Base-by-base conservation (phyloP, 768 basidiomycete genomes). In the Leucogyrophana mollusca region DNA sequence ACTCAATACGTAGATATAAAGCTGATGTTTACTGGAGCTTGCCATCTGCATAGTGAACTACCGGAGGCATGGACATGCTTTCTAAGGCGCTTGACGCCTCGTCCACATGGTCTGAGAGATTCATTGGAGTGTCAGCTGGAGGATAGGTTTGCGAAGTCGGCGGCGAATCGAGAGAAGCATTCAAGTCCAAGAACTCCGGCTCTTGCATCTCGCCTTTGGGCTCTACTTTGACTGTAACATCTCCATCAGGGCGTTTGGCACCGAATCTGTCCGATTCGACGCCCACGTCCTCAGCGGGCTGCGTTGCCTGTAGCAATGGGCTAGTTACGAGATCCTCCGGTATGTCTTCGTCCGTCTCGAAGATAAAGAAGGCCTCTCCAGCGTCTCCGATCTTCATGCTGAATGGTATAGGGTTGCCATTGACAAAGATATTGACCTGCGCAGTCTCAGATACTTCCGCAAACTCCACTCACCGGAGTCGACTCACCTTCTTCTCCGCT, bases 371-470 rank as follows among this genome's bases (percentile, higher is more conserved):
- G 0, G 94, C 96, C 69, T 99, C 96, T 4, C 96, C 96, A 1
- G 96, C 93, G 48, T 98, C 96, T 33, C 94, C 94, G 51, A 98
- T 93, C 75, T 99, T 98, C 96, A 99, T 99, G 65, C 78, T 79
- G 66, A 90, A 98, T 0, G 95, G 95, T 46, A 94, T 87, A 35
- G 78, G 76, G 55, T 82, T 73, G 33, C 88, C 90, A 68, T 96
- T 94, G 58, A 98, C 84, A 41, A 81, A 80, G 25, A 98, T 80
- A 51, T 85, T 90, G 52, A 98, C 95, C 91, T 94, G 53, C 13
- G 36, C 30, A 13, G 38, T 21, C 14, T 32, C n/a, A 14, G 21
- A 10, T 40, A 20, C 37, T 4, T 13, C 36, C 40, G 6, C 1
- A 7, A 21, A 16, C 5, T 45, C 25, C 20, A 17, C 18, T 55